phyloP scores from a whole-genome alignment of 306 rosid species.

The Prunus mongolica region DNA sequence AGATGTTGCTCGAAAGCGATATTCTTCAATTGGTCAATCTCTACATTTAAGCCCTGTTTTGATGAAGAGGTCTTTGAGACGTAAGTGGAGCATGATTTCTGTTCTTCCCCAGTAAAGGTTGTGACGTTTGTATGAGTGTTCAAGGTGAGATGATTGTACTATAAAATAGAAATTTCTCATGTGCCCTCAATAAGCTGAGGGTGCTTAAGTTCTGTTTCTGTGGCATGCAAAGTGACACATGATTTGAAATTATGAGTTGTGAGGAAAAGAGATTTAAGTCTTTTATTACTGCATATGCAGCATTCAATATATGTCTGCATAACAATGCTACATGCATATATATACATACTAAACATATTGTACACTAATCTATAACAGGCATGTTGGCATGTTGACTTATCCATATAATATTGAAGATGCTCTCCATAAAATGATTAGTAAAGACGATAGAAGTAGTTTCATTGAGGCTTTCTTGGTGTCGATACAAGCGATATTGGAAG shows the following conservation, averaged over 20 bases:
- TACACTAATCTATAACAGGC: no score
- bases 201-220: neutral
- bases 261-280: neutral
- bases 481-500: no score
- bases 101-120: conserved; percentile 13
- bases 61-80: conserved; percentile 54
- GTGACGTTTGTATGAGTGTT: neutral
- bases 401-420: neutral
- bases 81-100: conserved; percentile 22
- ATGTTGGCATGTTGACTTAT: neutral
- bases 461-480: no score
- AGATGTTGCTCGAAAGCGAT: conserved; percentile 19
- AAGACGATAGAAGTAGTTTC: no score
- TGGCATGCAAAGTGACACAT: neutral
- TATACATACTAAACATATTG: no score
- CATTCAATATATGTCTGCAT: neutral
- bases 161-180: conserved; percentile 13
- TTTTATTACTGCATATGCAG: neutral
- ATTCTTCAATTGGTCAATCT: conserved; percentile 36
- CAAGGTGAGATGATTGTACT: conserved; percentile 4
- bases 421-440: no score
- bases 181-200: conserved; percentile 12
- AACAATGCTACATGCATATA: neutral
- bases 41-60: conserved; percentile 47
- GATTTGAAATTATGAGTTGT: neutral